Evolutionary conservation across 805 yeast genomes (phyloP), one percentile per base, ranked within the genome.

Genomic region (Cyberlindnera xylosilytica): DNA sequence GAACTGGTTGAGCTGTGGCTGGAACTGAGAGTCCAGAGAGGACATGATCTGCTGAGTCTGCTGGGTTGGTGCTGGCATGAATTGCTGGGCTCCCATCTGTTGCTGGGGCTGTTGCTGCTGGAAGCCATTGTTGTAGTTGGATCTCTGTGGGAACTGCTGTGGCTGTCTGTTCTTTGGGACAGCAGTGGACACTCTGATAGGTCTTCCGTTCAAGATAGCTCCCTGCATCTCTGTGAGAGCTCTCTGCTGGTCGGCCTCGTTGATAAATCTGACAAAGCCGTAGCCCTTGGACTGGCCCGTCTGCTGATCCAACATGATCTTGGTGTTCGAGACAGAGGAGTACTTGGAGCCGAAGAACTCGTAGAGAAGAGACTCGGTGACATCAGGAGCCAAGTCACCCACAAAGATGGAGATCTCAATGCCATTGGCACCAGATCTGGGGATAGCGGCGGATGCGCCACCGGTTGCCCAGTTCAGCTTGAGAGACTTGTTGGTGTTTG

Each of bases 211-310:
- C 34, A 88, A 63, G 30, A 78, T 67, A 16, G 72, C 72, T 4
- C 96, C 95, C 63, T 85, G 90, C 95, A 88, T 86, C 57, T 86
- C 95, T 18, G 71, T 57, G 31, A 87, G 61, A 0, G 96, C 88
- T 39, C 79, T 73, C 52, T 79, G 82, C 62, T 83, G 88, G 30
- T 83, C 88, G 10, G 72, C 70, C 46, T 76, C 81, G 44, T 73
- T 73, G 27, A 70, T 56, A 58, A 89, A 88, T 47, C 87, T 78
- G n/a, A 88, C 87, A 67, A 90, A 90, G 2, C 97, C 97, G 62
- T 84, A 89, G 11, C 96, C 96, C 57, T 86, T 81, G 6, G 91
- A 77, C 37, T 72, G 72, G 23, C 83, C 82, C 1, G 95, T 80
- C 11, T 63, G 58, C 29, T 79, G 81, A 61, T 89, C 96, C 37